These are phyloP conservation scores for Gossypioides kirkii DNA, from an alignment of 345 rosid genomes.

Conservation along the genomic window DNA sequence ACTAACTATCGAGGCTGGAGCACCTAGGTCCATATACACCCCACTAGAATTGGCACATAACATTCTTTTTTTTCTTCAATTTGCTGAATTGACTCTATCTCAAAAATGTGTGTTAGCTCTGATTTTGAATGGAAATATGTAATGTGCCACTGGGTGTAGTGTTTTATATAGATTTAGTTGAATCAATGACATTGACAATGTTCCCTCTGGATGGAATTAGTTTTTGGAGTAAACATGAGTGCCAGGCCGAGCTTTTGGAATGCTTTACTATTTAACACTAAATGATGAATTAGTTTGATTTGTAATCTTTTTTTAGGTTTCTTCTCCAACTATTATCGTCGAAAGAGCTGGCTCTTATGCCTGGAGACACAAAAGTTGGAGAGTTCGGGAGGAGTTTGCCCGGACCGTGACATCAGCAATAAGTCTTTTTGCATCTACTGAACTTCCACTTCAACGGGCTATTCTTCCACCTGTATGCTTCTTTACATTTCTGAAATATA, in stretches of 20 bases:
- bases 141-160: not conserved
- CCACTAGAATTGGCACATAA: too few species aligned
- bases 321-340: constrained; percentile 94
- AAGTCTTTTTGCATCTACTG: constrained; percentile 86
- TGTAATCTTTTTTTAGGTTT: constrained; percentile 49
- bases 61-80: not conserved
- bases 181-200: not conserved
- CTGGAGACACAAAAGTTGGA: constrained; percentile 96
- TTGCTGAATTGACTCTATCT: not conserved
- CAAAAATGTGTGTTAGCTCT: not conserved
- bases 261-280: not conserved
- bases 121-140: not conserved
- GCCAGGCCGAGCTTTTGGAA: not conserved
- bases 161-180: not conserved
- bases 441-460: constrained; percentile 94
- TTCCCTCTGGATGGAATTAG: not conserved
- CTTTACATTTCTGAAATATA: constrained; percentile 2
- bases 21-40: too few species aligned
- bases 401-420: constrained; percentile 93
- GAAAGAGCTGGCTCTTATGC: constrained; percentile 98
- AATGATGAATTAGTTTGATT: not conserved
- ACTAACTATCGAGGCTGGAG: too few species aligned
- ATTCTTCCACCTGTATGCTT: constrained; percentile 83
- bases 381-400: constrained; percentile 93
- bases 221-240: not conserved